phyloP scores from a whole-genome alignment of 2,329 filamentous ascomycete species.

The Sphaerostilbella broomeana region DNA sequence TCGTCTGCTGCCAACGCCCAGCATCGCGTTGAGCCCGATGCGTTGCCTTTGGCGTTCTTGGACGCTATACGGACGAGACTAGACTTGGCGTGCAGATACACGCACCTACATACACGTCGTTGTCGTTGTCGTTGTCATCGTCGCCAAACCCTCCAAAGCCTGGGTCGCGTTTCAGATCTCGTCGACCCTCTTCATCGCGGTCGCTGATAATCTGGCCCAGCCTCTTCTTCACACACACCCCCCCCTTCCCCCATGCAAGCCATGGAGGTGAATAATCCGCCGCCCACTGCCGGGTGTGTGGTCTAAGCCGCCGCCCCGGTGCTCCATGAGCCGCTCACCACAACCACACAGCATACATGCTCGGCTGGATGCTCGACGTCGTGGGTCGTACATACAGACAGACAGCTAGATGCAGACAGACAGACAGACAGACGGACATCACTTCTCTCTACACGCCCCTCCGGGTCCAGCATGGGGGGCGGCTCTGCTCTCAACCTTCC shows the following conservation, averaged over 20 bases:
- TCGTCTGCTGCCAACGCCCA: no score
- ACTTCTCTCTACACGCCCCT: constrained; percentile 1
- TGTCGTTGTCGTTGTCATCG: neutral
- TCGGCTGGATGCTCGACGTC: no score
- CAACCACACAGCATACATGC: neutral
- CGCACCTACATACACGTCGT: constrained; percentile 5
- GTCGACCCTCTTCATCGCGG: constrained; percentile 1
- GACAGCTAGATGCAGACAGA: neutral
- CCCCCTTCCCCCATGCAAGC: constrained; percentile 6
- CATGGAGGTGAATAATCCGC: constrained; percentile 5
- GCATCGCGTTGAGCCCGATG: no score
- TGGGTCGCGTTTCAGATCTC: constrained; percentile 11
- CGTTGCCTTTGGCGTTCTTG: no score
- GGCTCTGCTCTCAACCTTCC: constrained; percentile 5
- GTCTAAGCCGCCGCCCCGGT: constrained; percentile 12
- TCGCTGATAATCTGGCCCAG: neutral
- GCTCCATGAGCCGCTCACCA: constrained; percentile 13
- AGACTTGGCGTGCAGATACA: no score
- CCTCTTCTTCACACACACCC: neutral
- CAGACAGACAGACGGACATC: neutral
- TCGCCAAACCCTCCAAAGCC: no score
- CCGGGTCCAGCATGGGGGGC: neutral
- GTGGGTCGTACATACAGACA: neutral
- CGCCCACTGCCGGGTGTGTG: constrained; percentile 4
- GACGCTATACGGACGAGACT: no score